phyloP scores from a whole-genome alignment of 257 asterid species.

The Nicotiana benthamiana region DNA sequence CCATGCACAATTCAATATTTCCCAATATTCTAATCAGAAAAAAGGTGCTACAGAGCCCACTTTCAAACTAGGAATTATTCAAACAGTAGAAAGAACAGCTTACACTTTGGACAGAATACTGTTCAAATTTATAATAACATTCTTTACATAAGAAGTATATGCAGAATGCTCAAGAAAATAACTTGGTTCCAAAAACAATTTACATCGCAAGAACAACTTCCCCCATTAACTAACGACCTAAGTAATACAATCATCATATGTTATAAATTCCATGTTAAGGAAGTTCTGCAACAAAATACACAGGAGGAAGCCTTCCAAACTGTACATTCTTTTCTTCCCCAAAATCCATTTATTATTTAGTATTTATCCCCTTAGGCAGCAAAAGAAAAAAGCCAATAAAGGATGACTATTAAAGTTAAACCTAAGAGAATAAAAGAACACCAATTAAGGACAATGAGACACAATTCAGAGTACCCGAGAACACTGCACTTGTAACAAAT shows the following conservation, averaged over 20 bases:
- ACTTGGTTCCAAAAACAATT: not conserved
- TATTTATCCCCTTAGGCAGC: not conserved
- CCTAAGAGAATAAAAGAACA: not conserved
- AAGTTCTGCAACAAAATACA: no score
- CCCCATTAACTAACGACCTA: not conserved
- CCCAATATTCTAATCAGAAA: not conserved
- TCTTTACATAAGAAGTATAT: not conserved
- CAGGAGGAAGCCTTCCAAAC: not conserved
- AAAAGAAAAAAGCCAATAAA: not conserved
- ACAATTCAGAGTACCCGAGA: not conserved
- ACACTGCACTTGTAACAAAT: not conserved
- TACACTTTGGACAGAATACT: not conserved
- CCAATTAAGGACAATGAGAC: not conserved
- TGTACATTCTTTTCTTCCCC: not conserved
- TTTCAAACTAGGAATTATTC: not conserved
- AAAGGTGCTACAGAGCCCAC: not conserved
- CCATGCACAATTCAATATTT: not conserved
- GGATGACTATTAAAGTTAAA: not conserved
- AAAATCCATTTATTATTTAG: not conserved
- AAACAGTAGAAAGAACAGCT: conserved; percentile 2
- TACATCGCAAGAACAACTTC: not conserved
- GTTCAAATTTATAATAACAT: not conserved
- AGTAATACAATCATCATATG: not conserved
- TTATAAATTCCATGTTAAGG: no score
- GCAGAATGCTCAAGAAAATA: not conserved